These are phyloP conservation scores for Annulohypoxylon truncatum DNA, from an alignment of 2,329 filamentous ascomycete genomes.

Conservation along the genomic window DNA sequence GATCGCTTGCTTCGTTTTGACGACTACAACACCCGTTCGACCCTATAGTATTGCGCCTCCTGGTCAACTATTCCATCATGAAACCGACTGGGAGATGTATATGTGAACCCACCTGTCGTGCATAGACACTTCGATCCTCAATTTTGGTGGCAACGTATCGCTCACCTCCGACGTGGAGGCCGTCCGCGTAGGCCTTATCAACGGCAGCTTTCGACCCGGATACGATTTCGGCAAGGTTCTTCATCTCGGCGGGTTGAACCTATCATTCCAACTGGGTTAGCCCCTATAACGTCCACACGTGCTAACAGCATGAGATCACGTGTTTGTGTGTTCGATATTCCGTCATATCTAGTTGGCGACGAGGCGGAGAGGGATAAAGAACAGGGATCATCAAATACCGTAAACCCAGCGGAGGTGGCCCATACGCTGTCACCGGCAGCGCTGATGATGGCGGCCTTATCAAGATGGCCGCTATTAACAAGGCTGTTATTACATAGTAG, in stretches of 20 bases:
- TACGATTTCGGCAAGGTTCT: slow-evolving; percentile 66
- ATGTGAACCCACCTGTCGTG: slow-evolving; percentile 76
- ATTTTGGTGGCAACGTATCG: slow-evolving; percentile 82
- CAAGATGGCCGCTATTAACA: slow-evolving; percentile 80
- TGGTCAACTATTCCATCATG: slow-evolving; percentile 9
- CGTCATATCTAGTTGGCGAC: slow-evolving; percentile 15
- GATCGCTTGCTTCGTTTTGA: slow-evolving; percentile 89
- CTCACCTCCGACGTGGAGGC: slow-evolving; percentile 79
- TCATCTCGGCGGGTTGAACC: slow-evolving; percentile 70
- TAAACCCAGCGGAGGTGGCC: slow-evolving; percentile 77
- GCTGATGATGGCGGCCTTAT: slow-evolving; percentile 88
- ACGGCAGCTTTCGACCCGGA: slow-evolving; percentile 58
- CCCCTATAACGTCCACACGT: background rate
- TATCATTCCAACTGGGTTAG: slow-evolving; percentile 52
- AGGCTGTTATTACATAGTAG: slow-evolving; percentile 67
- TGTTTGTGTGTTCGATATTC: background rate
- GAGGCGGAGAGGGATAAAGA: slow-evolving; percentile 8
- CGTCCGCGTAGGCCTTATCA: slow-evolving; percentile 76
- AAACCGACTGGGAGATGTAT: background rate
- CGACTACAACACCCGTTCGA: slow-evolving; percentile 82
- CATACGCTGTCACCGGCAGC: slow-evolving; percentile 82
- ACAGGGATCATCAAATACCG: slow-evolving; percentile 62
- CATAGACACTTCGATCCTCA: slow-evolving; percentile 84
- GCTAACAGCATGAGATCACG: background rate
- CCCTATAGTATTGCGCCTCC: slow-evolving; percentile 61